Evolutionary conservation across 352 stramenopile genomes (phyloP), one percentile per base, ranked within the genome.

Genomic region (Pythium rishiriense): DNA sequence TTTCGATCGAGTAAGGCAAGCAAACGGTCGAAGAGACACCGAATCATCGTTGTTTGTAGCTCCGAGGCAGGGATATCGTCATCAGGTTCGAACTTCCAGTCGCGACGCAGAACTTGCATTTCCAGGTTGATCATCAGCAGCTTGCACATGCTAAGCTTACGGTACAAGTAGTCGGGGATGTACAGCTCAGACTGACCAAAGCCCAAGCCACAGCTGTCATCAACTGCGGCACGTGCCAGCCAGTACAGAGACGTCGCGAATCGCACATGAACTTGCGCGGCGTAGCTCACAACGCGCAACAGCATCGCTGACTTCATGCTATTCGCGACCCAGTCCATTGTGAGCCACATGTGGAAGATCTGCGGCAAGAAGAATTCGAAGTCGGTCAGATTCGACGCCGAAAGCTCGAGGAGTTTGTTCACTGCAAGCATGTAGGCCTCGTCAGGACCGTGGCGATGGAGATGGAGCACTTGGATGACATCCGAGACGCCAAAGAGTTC

Each of bases 301-400:
- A 94, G 72, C 35, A 94, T 72, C 17, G 74, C 84, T 4, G 79
- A 81, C 72, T 94, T 94, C 50, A 90, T 78, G 33, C 75, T 88
- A 62, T 92, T 91, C 39, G 66, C 75, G 2, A 75, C 75, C 76
- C 80, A 91, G 73, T 92, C 83, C 43, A 91, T 80, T 2, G 85
- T 90, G 45, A 91, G 71, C 85, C 85, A 94, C 72, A 92, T 80
- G 52, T 94, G 85, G 62, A 92, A 94, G 43, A 94, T 69, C 60
- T 94, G 83, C 8, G 85, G 85, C 52, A 94, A 48, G 65, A 94
- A 94, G 46, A 94, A 94, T 66, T 94, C 85, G 39, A 94, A 94
- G 66, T 94, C 85, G 11, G 81, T 65, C 41, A 94, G 42, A 58
- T 89, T 90, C 15, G 73, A 69, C 12, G 68, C 61, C 42, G 83